These are phyloP conservation scores for Nevesoporus exiguus DNA, from an alignment of 768 basidiomycete genomes.

Conservation along the genomic window DNA sequence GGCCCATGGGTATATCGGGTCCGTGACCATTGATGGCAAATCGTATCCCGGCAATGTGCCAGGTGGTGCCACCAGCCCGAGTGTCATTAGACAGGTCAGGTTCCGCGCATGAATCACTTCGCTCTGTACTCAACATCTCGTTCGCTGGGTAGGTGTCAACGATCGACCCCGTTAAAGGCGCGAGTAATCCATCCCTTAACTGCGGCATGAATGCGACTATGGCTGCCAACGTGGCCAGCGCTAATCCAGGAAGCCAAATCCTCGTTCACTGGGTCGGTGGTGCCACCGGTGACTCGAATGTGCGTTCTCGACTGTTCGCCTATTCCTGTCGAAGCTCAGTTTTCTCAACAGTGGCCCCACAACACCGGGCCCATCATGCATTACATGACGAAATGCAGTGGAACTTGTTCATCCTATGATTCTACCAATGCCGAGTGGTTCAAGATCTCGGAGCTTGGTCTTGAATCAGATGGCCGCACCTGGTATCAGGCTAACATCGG, in stretches of 20 bases:
- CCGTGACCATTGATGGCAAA: conserved; percentile 30
- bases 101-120: background rate
- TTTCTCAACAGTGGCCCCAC: conserved; percentile 44
- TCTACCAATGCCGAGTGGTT: conserved; percentile 63
- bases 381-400: conserved; percentile 63
- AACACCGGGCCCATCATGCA: conserved; percentile 67
- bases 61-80: conserved; percentile 32
- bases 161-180: conserved; percentile 52
- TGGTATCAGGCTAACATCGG: conserved; percentile 54
- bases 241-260: conserved; percentile 55
- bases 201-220: conserved; percentile 55
- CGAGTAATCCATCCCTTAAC: conserved; percentile 51
- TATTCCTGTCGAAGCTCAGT: background rate
- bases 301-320: conserved; percentile 13
- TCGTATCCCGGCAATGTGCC: conserved; percentile 31
- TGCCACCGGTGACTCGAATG: conserved; percentile 36
- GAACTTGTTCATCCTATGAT: conserved; percentile 58
- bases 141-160: conserved; percentile 26
- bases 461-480: conserved; percentile 28
- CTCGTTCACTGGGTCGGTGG: conserved; percentile 51
- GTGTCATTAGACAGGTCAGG: conserved; percentile 43
- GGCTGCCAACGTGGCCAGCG: conserved; percentile 49
- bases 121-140: background rate
- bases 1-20: conserved; percentile 31
- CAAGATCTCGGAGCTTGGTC: conserved; percentile 59